Evolutionary conservation across 139 green algal genomes (phyloP), one percentile per base, ranked within the genome.

Genomic region (Tetratostichococcus sp.): DNA sequence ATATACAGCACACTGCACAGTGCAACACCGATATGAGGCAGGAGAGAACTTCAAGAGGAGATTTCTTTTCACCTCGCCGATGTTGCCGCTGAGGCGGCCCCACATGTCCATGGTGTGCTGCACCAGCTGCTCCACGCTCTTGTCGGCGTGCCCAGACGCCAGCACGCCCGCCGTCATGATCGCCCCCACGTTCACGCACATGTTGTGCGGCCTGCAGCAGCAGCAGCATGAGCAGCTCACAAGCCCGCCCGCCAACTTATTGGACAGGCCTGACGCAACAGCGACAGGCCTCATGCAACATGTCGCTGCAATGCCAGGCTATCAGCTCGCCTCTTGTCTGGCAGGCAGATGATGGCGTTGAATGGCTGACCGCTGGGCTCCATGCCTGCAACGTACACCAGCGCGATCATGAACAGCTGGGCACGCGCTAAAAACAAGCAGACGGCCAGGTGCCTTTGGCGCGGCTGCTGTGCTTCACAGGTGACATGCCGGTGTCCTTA

Each of bases 301-400:
- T n/a, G n/a, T n/a, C n/a, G n/a, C n/a, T n/a, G n/a, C n/a, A n/a
- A n/a, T n/a, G n/a, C n/a, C n/a, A n/a, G n/a, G n/a, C n/a, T n/a
- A n/a, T n/a, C n/a, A n/a, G n/a, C n/a, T n/a, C n/a, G n/a, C 39
- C 25, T 39, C 32, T 71, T 30, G 69, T 74, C 69, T 11, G 42
- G 69, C 34, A 74, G 35, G 34, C 50, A 43, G 35, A 35, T 32
- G 69, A 65, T 42, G 23, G 26, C 35, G 39, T 74, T 74, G 69
- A 74, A 74, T 2, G 69, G 69, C 69, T 43, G 69, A 35, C 69
- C 69, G 8, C 39, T 67, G 25, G 69, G 34, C 69, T 74, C 69
- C 25, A 32, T 35, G 50, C 50, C 50, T 62, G 50, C 17, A 62
- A 17, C 4, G 50, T 17, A 23, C 11, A 62, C 17, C 14, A 5